Evolutionary conservation across 2,329 filamentous ascomycete genomes (phyloP).

Genomic region (Aspergillus viridinutans): DNA sequence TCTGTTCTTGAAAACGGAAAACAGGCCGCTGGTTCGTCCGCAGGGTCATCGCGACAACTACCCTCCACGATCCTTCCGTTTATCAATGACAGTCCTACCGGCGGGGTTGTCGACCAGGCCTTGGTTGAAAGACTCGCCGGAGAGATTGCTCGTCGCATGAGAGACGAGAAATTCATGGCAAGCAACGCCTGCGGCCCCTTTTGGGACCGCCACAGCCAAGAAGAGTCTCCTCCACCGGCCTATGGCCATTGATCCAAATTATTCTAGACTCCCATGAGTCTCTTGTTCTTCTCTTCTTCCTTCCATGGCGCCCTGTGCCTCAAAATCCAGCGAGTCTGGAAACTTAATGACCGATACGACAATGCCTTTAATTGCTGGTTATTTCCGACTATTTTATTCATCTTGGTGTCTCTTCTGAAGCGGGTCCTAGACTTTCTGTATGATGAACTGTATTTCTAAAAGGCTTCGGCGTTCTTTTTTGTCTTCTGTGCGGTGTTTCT

Average conservation of each 20-base stretch:
- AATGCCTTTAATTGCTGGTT: slow-evolving; percentile 13
- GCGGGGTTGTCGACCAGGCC: slow-evolving; percentile 43
- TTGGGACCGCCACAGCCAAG: slow-evolving; percentile 33
- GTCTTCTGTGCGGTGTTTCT: slow-evolving; percentile 10
- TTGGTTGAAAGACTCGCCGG: slow-evolving; percentile 69
- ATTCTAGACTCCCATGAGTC: slow-evolving; percentile 7
- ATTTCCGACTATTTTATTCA: neutral
- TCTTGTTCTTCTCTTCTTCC: slow-evolving; percentile 10
- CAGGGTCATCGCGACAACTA: slow-evolving; percentile 20
- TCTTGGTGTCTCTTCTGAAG: slow-evolving; percentile 14
- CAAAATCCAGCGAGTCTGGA: slow-evolving; percentile 15
- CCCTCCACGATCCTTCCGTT: slow-evolving; percentile 35
- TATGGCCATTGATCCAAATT: slow-evolving; percentile 37
- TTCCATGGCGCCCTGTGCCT: neutral
- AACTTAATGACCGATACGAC: slow-evolving; percentile 20
- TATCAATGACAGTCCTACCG: slow-evolving; percentile 24
- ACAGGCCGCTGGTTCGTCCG: slow-evolving; percentile 25
- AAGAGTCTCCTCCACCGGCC: slow-evolving; percentile 41
- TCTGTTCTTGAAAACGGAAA: slow-evolving; percentile 21
- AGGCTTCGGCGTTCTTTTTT: slow-evolving; percentile 22
- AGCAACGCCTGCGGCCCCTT: slow-evolving; percentile 31
- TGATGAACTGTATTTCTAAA: slow-evolving; percentile 21
- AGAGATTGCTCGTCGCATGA: slow-evolving; percentile 79
- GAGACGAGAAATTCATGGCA: slow-evolving; percentile 67
- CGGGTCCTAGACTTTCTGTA: slow-evolving; percentile 22